These are phyloP conservation scores for Mucor sp. DNA, from an alignment of 371 early-diverging fungal species.

Conservation along the genomic window DNA sequence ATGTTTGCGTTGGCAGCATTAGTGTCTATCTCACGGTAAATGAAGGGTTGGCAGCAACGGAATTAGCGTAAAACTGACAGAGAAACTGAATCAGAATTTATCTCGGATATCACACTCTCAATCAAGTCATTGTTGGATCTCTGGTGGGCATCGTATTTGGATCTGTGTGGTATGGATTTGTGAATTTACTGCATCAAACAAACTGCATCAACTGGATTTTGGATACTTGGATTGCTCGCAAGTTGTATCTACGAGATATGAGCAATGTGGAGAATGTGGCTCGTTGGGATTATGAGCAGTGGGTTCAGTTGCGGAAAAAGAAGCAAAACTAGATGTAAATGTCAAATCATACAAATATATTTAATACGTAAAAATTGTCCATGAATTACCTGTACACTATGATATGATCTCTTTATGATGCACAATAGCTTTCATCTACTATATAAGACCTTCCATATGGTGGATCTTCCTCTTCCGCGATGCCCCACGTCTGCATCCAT, in stretches of 20 bases:
- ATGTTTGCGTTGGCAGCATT: conserved; percentile 38
- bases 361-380: too few relatives aligned
- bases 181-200: conserved; percentile 37
- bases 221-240: conserved; percentile 38
- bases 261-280: conserved; percentile 54
- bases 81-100: conserved; percentile 60
- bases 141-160: conserved; percentile 64
- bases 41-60: background rate
- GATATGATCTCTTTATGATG: too few relatives aligned
- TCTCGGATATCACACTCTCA: conserved; percentile 78
- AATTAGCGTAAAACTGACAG: background rate
- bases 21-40: conserved; percentile 65
- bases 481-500: too few relatives aligned
- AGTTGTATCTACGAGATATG: conserved; percentile 65
- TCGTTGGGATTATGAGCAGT: conserved; percentile 63
- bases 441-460: too few relatives aligned
- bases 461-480: too few relatives aligned
- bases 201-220: conserved; percentile 47
- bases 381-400: too few relatives aligned
- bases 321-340: background rate
- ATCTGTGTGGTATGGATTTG: conserved; percentile 58
- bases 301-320: conserved; percentile 21
- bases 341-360: too few relatives aligned
- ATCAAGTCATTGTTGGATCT: conserved; percentile 78
- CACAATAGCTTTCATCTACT: too few relatives aligned